A percentile compares a stretch with the other conserved stretches of the same genome.
phyloP scores from a whole-genome alignment of 306 rosid genomes.

The Ochetophila trinervis region DNA sequence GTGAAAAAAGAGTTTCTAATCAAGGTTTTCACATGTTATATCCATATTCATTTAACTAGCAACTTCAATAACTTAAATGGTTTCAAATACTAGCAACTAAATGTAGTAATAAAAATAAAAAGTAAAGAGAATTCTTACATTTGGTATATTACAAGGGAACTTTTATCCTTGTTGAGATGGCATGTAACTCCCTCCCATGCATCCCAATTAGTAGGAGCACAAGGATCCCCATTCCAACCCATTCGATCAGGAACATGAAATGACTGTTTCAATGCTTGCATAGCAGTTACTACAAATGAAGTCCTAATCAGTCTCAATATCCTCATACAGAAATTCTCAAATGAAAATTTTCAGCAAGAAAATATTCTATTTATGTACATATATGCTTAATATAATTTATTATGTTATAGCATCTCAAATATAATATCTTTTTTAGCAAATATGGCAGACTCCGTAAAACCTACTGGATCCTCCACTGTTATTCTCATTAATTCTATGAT shows the following conservation, averaged over 20 bases:
- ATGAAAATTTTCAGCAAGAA: conserved; percentile 10
- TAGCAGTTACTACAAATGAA: conserved; percentile 55
- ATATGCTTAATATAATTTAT: neutral
- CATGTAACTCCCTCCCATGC: conserved; percentile 99
- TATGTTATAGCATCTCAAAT: too few species aligned
- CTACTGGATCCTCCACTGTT: neutral
- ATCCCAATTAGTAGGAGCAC: conserved; percentile 96
- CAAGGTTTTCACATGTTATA: neutral
- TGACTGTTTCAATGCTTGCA: conserved; percentile 84
- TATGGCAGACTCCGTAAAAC: neutral
- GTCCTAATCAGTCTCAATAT: conserved; percentile 4
- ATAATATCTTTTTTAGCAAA: too few species aligned
- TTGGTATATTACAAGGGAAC: conserved; percentile 67
- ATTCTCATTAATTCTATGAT: neutral
- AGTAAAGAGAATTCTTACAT: conserved; percentile 54
- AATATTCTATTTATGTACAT: neutral
- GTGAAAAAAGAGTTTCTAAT: neutral
- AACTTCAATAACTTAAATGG: neutral
- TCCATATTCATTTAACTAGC: neutral
- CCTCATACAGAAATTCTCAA: neutral
- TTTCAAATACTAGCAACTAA: neutral
- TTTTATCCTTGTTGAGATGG: conserved; percentile 48
- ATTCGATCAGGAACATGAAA: conserved; percentile 84
- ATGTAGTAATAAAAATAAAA: conserved; percentile 2
- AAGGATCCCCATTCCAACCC: conserved; percentile 99